phyloP scores from a whole-genome alignment of 2,329 filamentous ascomycete genomes.

The Diaporthe sp. region DNA sequence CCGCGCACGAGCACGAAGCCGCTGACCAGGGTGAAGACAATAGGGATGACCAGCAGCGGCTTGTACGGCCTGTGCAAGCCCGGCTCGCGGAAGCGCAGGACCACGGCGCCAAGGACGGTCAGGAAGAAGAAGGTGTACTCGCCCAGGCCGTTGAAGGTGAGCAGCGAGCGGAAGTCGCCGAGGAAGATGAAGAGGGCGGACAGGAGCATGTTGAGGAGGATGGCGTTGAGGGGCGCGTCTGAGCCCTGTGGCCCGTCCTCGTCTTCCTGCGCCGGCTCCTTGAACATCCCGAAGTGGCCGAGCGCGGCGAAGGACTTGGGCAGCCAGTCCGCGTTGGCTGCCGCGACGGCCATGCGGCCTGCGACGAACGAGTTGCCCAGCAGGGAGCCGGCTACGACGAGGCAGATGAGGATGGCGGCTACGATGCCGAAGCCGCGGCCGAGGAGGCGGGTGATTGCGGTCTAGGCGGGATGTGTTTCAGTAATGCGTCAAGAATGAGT shows the following conservation, averaged over 20 bases:
- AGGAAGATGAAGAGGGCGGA: slow-evolving; percentile 71
- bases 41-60: slow-evolving; percentile 63
- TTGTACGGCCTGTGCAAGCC: slow-evolving; percentile 68
- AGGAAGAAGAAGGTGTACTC: slow-evolving; percentile 77
- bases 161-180: slow-evolving; percentile 71
- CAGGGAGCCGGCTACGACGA: slow-evolving; percentile 73
- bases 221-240: slow-evolving; percentile 68
- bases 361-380: slow-evolving; percentile 75
- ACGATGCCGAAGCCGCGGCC: slow-evolving; percentile 67
- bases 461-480: slow-evolving; percentile 52
- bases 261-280: slow-evolving; percentile 36
- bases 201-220: slow-evolving; percentile 63
- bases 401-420: slow-evolving; percentile 69
- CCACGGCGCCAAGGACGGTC: slow-evolving; percentile 70
- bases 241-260: slow-evolving; percentile 46
- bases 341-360: slow-evolving; percentile 72
- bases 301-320: slow-evolving; percentile 60
- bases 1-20: slow-evolving; percentile 72
- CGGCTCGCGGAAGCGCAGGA: slow-evolving; percentile 70
- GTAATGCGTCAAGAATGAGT: background rate
- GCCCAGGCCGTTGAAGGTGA: slow-evolving; percentile 72
- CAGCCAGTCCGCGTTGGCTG: slow-evolving; percentile 67
- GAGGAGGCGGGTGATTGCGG: slow-evolving; percentile 68
- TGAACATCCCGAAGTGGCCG: slow-evolving; percentile 56
- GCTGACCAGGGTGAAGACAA: slow-evolving; percentile 69